Base-by-base conservation (phyloP, 148 eudicot genomes). In the Camellia sinensis region DNA sequence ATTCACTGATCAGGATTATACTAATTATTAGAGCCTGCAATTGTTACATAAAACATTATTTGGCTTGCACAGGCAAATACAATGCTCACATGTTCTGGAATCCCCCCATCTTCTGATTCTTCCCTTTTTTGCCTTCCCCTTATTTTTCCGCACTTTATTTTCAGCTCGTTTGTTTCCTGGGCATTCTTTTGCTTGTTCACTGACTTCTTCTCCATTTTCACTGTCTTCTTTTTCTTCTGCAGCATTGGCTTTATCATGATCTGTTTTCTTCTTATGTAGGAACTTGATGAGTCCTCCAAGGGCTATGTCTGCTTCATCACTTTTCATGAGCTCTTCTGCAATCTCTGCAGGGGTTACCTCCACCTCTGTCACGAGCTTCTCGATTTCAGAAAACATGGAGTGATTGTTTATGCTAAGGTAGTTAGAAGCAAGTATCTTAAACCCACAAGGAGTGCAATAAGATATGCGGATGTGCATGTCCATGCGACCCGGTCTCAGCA, bases 281-380 rank as follows among this genome's bases (percentile, higher is more conserved):
- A 78, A 68, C 3, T 67, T 14, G 4, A 69, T 10, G 1, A 78
- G 53, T 53, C 74, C 80, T 15, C 2, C 37, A 52, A 78, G 74
- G 14, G 74, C 65, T 67, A 46, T 53, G 22, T 78, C 74, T 7
- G 74, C 19, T 37, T 67, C 80, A 0, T 68, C 72, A 54, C 59
- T 54, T 9, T 54, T 54, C 59, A 54, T 8, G 59, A 54, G 59
- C 11, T 54, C 59, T 54, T 79, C 75, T 21, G 75, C 81, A 57
- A 79, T 44, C 46, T 79, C 67, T 54, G 75, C 75, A 7, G 81
- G 75, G 17, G 81, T 79, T 18, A 68, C 75, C 19, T 79, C 67
- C 67, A 79, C 67, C 45, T 70, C 56, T 9, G 53, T 18, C 17
- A 79, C 1, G 40, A 70, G 75, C 66, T 69, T 19, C n/a, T 79